A percentile compares a stretch with the other conserved stretches of the same genome.
phyloP scores from a whole-genome alignment of 2,329 filamentous ascomycete genomes.

The Nothophoma quercina region DNA sequence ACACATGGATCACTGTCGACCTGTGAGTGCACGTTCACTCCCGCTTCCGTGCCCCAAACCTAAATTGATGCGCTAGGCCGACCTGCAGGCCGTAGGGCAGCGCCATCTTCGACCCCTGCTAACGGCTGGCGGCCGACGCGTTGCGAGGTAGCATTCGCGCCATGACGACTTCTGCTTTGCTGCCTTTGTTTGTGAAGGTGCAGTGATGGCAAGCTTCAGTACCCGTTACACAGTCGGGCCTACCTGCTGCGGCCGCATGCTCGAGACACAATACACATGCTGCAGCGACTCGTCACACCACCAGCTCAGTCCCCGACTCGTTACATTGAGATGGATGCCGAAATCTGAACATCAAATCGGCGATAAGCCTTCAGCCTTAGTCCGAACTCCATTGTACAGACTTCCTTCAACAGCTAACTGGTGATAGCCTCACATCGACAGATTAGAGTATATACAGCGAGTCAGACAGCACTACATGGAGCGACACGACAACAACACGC shows the following conservation, averaged over 20 bases:
- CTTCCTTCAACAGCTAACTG: not conserved
- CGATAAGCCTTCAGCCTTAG: too few relatives aligned
- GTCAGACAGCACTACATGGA: too few relatives aligned
- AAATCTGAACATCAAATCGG: too few relatives aligned
- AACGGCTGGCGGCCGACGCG: constrained; percentile 13
- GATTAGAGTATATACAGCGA: not conserved
- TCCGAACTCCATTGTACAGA: not conserved
- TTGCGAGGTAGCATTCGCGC: not conserved
- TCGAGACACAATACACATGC: too few relatives aligned
- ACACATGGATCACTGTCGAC: constrained; percentile 21
- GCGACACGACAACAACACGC: not conserved
- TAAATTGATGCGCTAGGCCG: constrained; percentile 11
- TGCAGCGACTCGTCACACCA: not conserved
- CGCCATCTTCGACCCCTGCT: constrained; percentile 19
- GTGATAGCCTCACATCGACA: not conserved
- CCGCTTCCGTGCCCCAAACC: constrained; percentile 18
- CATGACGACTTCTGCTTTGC: not conserved
- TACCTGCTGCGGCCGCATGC: not conserved
- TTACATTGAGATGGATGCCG: too few relatives aligned
- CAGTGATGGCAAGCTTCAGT: not conserved
- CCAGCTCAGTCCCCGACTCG: too few relatives aligned
- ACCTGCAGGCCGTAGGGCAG: constrained; percentile 22
- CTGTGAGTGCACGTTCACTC: constrained; percentile 28
- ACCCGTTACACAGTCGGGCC: not conserved
- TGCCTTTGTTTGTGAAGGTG: not conserved